Conservation (phyloP, 169 alveolate species). For the Besnoitia besnoiti region DNA sequence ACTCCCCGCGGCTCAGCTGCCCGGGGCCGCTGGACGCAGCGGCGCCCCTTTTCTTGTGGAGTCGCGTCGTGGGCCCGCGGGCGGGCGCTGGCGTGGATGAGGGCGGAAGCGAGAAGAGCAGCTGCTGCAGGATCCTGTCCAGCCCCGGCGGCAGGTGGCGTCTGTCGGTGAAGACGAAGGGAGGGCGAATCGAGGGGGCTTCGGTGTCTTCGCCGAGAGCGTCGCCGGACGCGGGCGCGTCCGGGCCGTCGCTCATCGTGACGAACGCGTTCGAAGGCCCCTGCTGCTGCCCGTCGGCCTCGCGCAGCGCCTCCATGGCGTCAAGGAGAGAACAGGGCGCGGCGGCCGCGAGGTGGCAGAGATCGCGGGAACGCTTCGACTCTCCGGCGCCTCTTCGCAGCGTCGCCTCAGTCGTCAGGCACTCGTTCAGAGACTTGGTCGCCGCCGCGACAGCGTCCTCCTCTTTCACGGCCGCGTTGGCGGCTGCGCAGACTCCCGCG, state of each 20-base stretch:
- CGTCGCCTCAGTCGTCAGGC: neutral
- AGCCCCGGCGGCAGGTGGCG: neutral
- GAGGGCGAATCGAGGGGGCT: neutral
- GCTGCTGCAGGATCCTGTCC: neutral
- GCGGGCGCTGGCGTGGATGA: neutral
- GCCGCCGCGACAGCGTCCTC: neutral
- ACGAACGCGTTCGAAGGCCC: neutral
- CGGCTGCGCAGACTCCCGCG: no score
- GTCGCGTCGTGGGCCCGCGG: neutral
- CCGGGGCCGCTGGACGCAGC: neutral
- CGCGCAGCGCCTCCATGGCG: neutral
- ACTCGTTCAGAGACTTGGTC: neutral
- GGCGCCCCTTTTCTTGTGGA: neutral
- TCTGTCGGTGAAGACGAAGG: neutral
- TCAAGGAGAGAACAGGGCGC: neutral
- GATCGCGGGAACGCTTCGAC: neutral
- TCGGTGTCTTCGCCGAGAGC: no score
- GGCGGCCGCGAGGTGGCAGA: neutral
- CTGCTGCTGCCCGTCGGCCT: neutral
- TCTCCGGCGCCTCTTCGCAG: neutral
- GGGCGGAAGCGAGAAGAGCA: neutral
- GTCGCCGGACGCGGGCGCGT: neutral
- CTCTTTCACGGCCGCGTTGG: neutral
- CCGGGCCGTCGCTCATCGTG: neutral
- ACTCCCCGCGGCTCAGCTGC: neutral